These are phyloP conservation scores for Narthecium ossifragum DNA, from an alignment of 106 monocot genomes.

Conservation along the genomic window DNA sequence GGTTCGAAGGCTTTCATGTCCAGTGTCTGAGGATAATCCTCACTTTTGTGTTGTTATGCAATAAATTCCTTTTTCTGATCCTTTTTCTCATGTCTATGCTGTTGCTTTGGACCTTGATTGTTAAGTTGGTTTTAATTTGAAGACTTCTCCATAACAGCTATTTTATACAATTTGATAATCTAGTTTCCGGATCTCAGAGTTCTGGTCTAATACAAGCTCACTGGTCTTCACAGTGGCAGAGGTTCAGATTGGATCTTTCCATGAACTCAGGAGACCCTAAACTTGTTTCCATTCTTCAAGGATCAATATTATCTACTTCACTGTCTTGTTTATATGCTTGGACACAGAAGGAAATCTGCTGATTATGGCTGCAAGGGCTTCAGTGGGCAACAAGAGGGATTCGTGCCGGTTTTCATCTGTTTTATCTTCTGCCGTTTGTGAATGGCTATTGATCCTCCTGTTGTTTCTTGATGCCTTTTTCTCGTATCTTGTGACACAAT, in stretches of 20 bases:
- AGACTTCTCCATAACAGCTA: too few relatives aligned
- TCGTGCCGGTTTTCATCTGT: constrained; percentile 22
- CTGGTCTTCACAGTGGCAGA: not conserved
- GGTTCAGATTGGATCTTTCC: not conserved
- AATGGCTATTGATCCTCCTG: constrained; percentile 73
- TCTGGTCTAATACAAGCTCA: not conserved
- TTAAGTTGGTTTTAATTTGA: too few relatives aligned
- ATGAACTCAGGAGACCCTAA: not conserved
- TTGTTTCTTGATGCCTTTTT: constrained; percentile 46
- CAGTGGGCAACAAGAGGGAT: constrained; percentile 1
- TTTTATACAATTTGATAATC: not conserved
- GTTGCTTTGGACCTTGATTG: too few relatives aligned
- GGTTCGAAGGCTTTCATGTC: too few relatives aligned
- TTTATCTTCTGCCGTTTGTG: constrained; percentile 56
- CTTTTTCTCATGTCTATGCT: too few relatives aligned
- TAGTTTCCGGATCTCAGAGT: not conserved
- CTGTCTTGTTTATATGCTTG: not conserved
- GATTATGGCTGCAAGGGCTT: constrained; percentile 30
- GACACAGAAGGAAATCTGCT: not conserved
- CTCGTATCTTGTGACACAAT: constrained; percentile 56
- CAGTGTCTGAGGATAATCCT: too few relatives aligned
- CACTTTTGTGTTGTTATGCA: too few relatives aligned
- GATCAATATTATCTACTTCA: not conserved
- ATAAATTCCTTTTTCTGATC: too few relatives aligned
- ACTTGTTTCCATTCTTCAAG: not conserved